A percentile compares a stretch with the other conserved stretches of the same genome.
These are phyloP conservation scores for Asterionellopsis glacialis DNA, from an alignment of 108 stramenopile genomes.

Conservation along the genomic window DNA sequence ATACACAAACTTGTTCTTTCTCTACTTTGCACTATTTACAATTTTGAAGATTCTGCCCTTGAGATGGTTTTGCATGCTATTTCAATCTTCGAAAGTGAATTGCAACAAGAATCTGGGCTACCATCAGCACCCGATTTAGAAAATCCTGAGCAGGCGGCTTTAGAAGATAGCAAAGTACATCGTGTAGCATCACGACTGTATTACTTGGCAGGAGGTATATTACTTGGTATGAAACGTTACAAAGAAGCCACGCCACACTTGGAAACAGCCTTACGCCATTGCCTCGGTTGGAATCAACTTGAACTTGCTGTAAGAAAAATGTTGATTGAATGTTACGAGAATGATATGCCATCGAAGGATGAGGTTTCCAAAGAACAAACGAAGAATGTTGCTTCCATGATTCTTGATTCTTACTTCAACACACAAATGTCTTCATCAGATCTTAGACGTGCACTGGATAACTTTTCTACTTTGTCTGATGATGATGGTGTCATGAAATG, in stretches of 20 bases:
- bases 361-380: conserved; percentile 4
- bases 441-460: conserved; percentile 18
- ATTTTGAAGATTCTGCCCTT: conserved; percentile 35
- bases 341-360: conserved; percentile 16
- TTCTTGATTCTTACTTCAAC: conserved; percentile 39
- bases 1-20: neutral
- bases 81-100: conserved; percentile 40
- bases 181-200: conserved; percentile 49
- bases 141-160: conserved; percentile 8
- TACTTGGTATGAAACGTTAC: conserved; percentile 40
- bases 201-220: conserved; percentile 73
- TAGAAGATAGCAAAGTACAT: conserved; percentile 17
- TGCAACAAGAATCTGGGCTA: neutral
- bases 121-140: too few species aligned
- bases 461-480: conserved; percentile 7
- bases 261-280: conserved; percentile 37
- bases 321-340: conserved; percentile 56
- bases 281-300: conserved; percentile 60
- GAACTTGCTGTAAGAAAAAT: conserved; percentile 52
- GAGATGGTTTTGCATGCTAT: conserved; percentile 60
- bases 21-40: neutral
- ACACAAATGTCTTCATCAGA: conserved; percentile 22
- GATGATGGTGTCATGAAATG: conserved; percentile 23
- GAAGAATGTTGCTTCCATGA: conserved; percentile 17
- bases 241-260: conserved; percentile 47